These are phyloP conservation scores for Botryotinia narcissicola DNA, from an alignment of 2,329 filamentous ascomycete genomes.

Conservation along the genomic window DNA sequence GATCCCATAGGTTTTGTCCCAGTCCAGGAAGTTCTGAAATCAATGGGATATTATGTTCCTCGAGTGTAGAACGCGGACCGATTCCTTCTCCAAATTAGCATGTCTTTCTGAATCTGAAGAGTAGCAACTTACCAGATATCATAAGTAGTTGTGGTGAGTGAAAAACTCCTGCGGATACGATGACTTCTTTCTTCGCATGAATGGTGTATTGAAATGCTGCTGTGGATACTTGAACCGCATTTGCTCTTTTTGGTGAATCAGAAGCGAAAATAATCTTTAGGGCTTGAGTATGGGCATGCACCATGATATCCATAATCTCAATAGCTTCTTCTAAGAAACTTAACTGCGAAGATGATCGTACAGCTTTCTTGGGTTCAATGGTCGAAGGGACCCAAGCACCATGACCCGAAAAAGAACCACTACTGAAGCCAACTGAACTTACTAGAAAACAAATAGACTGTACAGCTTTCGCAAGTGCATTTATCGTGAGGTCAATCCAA, in stretches of 20 bases:
- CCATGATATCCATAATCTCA: slow-evolving; percentile 1
- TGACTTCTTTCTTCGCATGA: slow-evolving; percentile 26
- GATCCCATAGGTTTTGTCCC: slow-evolving; percentile 46
- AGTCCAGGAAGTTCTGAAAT: slow-evolving; percentile 49
- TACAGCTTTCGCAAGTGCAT: slow-evolving; percentile 23
- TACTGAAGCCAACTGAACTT: slow-evolving; percentile 25
- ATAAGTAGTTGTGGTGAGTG: slow-evolving; percentile 5
- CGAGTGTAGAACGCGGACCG: neutral
- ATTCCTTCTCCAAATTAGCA: neutral
- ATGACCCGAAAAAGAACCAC: slow-evolving; percentile 25
- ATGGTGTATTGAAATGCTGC: slow-evolving; percentile 21
- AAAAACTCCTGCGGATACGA: slow-evolving; percentile 16
- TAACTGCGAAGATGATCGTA: slow-evolving; percentile 23
- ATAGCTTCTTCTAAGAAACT: slow-evolving; percentile 14
- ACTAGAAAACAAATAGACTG: slow-evolving; percentile 24
- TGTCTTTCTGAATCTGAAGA: neutral
- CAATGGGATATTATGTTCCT: slow-evolving; percentile 41
- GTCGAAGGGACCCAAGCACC: slow-evolving; percentile 23
- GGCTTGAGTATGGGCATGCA: slow-evolving; percentile 9
- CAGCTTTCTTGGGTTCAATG: slow-evolving; percentile 22
- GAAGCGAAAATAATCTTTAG: slow-evolving; percentile 17
- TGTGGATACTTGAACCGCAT: slow-evolving; percentile 8
- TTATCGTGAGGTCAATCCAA: slow-evolving; percentile 29
- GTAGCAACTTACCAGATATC: slow-evolving; percentile 6
- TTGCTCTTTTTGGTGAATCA: neutral